Conservation (phyloP, 1,284 basidiomycete genomes). For the Gomphus sp. region DNA sequence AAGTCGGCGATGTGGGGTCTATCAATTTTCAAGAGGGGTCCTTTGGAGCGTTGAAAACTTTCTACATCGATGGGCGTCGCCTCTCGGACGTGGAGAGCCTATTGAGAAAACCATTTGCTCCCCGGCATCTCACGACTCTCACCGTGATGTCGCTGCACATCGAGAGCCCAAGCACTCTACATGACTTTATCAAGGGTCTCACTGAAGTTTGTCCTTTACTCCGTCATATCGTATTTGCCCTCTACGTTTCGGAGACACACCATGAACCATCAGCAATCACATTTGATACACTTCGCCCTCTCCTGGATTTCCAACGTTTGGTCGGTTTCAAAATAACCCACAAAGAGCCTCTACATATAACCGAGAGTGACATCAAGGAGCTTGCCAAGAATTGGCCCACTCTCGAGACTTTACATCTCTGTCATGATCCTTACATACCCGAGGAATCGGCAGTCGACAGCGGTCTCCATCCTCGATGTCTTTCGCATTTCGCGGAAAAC, state of each 20-base stretch:
- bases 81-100: conserved; percentile 41
- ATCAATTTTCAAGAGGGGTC: conserved; percentile 37
- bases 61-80: conserved; percentile 10
- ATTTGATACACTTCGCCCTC: conserved; percentile 38
- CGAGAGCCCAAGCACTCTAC: conserved; percentile 32
- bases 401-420: conserved; percentile 38
- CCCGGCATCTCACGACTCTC: conserved; percentile 39
- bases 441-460: conserved; percentile 23
- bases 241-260: conserved; percentile 12
- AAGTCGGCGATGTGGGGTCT: conserved; percentile 35
- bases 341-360: conserved; percentile 38
- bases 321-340: conserved; percentile 41
- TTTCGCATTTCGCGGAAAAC: conserved; percentile 42
- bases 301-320: conserved; percentile 38
- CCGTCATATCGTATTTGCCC: conserved; percentile 20
- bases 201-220: conserved; percentile 39
- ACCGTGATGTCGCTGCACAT: conserved; percentile 37
- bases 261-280: conserved; percentile 27
- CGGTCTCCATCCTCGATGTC: conserved; percentile 37
- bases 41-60: conserved; percentile 45
- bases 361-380: conserved; percentile 37
- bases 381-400: conserved; percentile 41
- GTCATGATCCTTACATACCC: conserved; percentile 32
- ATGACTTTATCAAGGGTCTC: conserved; percentile 33
- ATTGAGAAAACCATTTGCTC: conserved; percentile 34